Evolutionary conservation across 495 filamentous ascomycete genomes (phyloP), one percentile per base, ranked within the genome.

Genomic region (Saxispiralis lemnorum): DNA sequence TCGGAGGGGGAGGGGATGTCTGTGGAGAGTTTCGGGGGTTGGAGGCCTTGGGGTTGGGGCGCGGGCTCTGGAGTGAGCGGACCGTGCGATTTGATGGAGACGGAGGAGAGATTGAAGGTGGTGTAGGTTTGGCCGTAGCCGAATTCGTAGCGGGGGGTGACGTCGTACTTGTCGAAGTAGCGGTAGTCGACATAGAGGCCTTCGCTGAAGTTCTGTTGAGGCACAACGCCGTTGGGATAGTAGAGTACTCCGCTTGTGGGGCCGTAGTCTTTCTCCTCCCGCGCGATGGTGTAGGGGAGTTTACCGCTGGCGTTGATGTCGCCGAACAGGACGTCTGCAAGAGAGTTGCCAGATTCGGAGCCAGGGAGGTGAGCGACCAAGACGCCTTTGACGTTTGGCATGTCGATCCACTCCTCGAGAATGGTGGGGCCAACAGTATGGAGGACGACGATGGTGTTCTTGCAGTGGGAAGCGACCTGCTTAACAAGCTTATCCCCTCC

Each of bases 141-240:
- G 52, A 92, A 92, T 51, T 79, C 75, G 53, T 71, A 88, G 6
- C 76, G 72, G 0, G 83, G 83, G 2, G 60, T 57, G 48, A 88
- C 74, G 15, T 60, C 56, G 30, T 70, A 48, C 49, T 76, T 79
- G 65, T 96, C 89, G 56, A 95, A 95, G 49, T 92, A 70, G 7
- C 88, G 79, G 56, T 96, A 93, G 58, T 95, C 88, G 53, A 92
- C 75, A 51, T 83, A 83, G 6, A 94, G 63, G 0, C 83, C 83
- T 49, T 95, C 83, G 3, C 64, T 65, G 49, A 94, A 89, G 53
- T 81, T 75, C 52, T 92, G 82, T 57, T 94, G 87, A 2, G 89
- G 89, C 0, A 78, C 64, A 7, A 77, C 55, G 11, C 67, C 75
- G 48, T 86, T 83, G 3, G 83, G 70, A 34, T 75, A 65, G 55